Conservation (phyloP, 306 rosid genomes). For the Senna tora region DNA sequence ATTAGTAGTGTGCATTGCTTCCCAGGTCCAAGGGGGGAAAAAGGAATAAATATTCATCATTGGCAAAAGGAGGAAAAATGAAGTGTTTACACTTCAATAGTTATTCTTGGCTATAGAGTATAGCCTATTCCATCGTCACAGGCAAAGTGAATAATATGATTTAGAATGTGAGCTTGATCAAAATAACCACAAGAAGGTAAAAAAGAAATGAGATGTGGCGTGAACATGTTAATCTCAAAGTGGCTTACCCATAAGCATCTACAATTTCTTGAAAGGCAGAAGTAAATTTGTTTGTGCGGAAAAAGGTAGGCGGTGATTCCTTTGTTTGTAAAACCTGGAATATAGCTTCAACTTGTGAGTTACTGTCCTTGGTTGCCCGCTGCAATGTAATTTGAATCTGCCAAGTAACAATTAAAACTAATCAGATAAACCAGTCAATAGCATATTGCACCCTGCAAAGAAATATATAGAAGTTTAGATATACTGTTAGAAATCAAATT, state of each 20-base stretch:
- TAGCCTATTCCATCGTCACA: background rate
- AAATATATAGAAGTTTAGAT: background rate
- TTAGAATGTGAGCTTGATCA: background rate
- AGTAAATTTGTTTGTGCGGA: conserved; percentile 70
- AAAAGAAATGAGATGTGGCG: conserved; percentile 6
- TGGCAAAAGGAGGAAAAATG: too few relatives aligned
- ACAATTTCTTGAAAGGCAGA: conserved; percentile 78
- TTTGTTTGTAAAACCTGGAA: conserved; percentile 70
- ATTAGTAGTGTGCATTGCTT: too few relatives aligned
- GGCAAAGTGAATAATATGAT: background rate
- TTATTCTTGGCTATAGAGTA: background rate
- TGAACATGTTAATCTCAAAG: conserved; percentile 1
- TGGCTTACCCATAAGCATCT: conserved; percentile 86
- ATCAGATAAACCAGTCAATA: conserved; percentile 18
- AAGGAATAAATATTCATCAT: too few relatives aligned
- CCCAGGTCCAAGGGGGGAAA: too few relatives aligned
- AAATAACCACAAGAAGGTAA: background rate
- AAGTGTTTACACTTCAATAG: background rate
- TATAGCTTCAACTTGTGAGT: conserved; percentile 67
- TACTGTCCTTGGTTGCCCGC: conserved; percentile 62
- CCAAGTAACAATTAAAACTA: conserved; percentile 33
- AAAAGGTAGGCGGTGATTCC: conserved; percentile 73
- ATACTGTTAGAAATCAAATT: conserved; percentile 27
- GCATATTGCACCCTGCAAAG: background rate
- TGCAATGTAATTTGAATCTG: conserved; percentile 68